These are phyloP conservation scores for Venturia carpophila DNA, from an alignment of 2,329 filamentous ascomycete species.

Conservation along the genomic window DNA sequence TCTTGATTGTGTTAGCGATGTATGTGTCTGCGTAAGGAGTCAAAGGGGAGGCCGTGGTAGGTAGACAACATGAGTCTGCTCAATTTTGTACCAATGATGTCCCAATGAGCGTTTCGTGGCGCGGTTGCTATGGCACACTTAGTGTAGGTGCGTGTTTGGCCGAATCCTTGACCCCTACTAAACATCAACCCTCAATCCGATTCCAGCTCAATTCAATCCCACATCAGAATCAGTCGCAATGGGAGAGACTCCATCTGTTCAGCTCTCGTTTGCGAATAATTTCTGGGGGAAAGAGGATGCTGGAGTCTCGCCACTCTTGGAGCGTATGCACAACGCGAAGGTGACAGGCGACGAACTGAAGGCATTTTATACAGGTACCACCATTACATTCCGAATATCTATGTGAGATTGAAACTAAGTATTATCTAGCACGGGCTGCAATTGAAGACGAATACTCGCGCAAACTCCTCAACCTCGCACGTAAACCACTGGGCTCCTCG, in stretches of 20 bases:
- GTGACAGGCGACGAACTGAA: constrained; percentile 89
- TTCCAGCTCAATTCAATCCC: neutral
- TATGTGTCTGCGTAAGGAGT: too few species aligned
- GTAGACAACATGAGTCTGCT: too few species aligned
- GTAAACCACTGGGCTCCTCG: constrained; percentile 81
- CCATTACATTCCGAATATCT: neutral
- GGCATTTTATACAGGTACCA: constrained; percentile 73
- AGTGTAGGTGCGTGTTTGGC: too few species aligned
- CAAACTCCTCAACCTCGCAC: constrained; percentile 76
- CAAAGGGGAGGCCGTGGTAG: too few species aligned
- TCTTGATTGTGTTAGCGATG: too few species aligned
- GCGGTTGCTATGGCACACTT: neutral
- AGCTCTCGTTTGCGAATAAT: constrained; percentile 86
- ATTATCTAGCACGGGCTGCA: constrained; percentile 63
- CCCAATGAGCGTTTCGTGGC: neutral
- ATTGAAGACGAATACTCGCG: constrained; percentile 96
- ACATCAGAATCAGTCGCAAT: constrained; percentile 40
- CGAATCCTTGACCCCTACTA: neutral
- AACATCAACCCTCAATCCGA: neutral
- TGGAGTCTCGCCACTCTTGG: constrained; percentile 81
- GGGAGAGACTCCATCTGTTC: constrained; percentile 56
- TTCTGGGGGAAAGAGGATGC: constrained; percentile 99
- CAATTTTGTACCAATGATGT: too few species aligned
- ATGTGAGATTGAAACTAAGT: constrained; percentile 7
- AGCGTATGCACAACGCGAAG: constrained; percentile 92